Evolutionary conservation across 2,329 filamentous ascomycete genomes (phyloP).

Genomic region (Aspergillus hortae): DNA sequence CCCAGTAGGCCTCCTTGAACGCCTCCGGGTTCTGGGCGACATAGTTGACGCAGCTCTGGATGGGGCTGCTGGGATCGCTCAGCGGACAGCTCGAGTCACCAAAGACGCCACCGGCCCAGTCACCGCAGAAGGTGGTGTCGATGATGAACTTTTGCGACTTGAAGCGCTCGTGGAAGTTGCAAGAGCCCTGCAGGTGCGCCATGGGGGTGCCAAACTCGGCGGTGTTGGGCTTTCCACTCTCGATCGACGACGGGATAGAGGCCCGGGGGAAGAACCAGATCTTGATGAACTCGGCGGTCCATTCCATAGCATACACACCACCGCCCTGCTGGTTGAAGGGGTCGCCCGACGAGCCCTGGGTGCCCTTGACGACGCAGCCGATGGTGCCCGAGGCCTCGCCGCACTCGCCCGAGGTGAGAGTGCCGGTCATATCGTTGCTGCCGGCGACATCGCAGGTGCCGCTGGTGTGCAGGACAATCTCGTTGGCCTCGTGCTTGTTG

Average conservation of each 20-base stretch:
- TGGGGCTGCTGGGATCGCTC: slow-evolving; percentile 55
- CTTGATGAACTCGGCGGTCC: slow-evolving; percentile 44
- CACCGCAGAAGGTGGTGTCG: slow-evolving; percentile 54
- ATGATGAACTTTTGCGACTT: slow-evolving; percentile 43
- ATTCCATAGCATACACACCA: slow-evolving; percentile 50
- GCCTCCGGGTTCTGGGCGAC: slow-evolving; percentile 66
- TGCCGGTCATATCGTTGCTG: slow-evolving; percentile 46
- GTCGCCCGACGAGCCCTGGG: slow-evolving; percentile 46
- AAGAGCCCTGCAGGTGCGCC: slow-evolving; percentile 42
- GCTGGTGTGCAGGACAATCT: slow-evolving; percentile 50
- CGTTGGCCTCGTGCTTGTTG: slow-evolving; percentile 41
- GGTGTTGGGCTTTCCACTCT: slow-evolving; percentile 42
- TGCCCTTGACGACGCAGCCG: slow-evolving; percentile 41
- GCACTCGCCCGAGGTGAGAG: slow-evolving; percentile 47
- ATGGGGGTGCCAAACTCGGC: slow-evolving; percentile 45
- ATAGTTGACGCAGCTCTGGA: slow-evolving; percentile 67
- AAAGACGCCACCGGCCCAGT: slow-evolving; percentile 51
- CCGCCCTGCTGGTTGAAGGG: slow-evolving; percentile 52
- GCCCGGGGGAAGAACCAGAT: slow-evolving; percentile 52
- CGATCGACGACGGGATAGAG: slow-evolving; percentile 45
- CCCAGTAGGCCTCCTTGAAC: slow-evolving; percentile 74
- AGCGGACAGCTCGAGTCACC: slow-evolving; percentile 53
- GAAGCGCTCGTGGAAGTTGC: slow-evolving; percentile 41
- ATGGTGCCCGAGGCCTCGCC: slow-evolving; percentile 38
- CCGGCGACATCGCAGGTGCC: slow-evolving; percentile 42